Evolutionary conservation across 768 basidiomycete genomes (phyloP).

Genomic region (Tulasnella sp.): DNA sequence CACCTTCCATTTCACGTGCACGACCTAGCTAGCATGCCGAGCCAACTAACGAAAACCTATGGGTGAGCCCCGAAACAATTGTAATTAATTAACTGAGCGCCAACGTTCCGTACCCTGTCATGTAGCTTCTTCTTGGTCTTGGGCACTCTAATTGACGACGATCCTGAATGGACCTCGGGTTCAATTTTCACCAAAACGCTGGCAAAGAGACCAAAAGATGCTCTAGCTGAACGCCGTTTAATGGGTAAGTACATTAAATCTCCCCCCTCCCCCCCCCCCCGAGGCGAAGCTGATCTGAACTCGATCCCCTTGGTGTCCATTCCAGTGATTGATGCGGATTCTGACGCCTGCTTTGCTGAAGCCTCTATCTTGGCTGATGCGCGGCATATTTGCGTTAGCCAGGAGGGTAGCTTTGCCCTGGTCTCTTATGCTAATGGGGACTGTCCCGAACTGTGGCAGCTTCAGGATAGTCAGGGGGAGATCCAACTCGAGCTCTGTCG

Average conservation of each 20-base stretch:
- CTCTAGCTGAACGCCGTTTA: conserved; percentile 68
- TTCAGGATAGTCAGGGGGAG: conserved; percentile 44
- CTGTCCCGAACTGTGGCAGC: conserved; percentile 72
- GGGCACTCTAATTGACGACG: conserved; percentile 27
- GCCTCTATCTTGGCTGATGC: conserved; percentile 70
- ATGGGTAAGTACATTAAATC: conserved; percentile 43
- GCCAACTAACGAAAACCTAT: background rate
- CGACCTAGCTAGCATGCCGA: background rate
- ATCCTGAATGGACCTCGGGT: conserved; percentile 47
- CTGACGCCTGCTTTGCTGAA: conserved; percentile 58
- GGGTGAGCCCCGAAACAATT: background rate
- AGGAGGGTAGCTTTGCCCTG: conserved; percentile 60
- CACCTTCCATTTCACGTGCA: conserved; percentile 36
- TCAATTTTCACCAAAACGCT: conserved; percentile 57
- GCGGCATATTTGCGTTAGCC: conserved; percentile 61
- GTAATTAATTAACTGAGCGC: background rate
- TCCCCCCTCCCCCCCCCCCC: too few relatives aligned
- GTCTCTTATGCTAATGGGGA: conserved; percentile 74
- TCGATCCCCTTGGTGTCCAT: conserved; percentile 46
- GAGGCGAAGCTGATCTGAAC: background rate
- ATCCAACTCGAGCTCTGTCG: background rate
- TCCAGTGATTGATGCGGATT: conserved; percentile 31
- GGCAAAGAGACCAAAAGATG: conserved; percentile 61
- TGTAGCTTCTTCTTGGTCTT: conserved; percentile 38
- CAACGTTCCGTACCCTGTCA: background rate